Conservation (phyloP, 306 rosid genomes). For the Prunus dulcis region DNA sequence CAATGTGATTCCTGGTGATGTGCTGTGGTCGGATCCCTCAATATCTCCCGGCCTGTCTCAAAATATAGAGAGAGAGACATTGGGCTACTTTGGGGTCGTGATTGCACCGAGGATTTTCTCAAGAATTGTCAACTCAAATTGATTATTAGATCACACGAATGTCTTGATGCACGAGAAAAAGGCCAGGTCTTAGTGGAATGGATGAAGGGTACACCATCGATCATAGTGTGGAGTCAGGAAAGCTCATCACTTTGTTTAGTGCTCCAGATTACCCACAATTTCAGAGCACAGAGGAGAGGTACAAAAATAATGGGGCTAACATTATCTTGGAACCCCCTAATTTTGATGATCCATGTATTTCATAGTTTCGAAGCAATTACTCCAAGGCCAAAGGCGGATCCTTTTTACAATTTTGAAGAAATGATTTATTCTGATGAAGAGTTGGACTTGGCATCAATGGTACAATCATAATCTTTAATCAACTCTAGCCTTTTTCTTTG, state of each 20-base stretch:
- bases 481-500: too few relatives aligned
- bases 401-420: slow-evolving; percentile 68
- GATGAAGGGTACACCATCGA: slow-evolving; percentile 78
- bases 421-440: slow-evolving; percentile 81
- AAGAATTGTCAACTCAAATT: slow-evolving; percentile 56
- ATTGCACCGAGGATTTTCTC: slow-evolving; percentile 80
- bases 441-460: slow-evolving; percentile 49
- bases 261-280: slow-evolving; percentile 96
- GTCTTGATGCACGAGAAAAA: slow-evolving; percentile 91
- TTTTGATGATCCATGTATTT: slow-evolving; percentile 69
- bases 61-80: slow-evolving; percentile 72
- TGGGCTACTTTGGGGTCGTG: slow-evolving; percentile 91
- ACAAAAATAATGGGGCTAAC: slow-evolving; percentile 80
- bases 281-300: slow-evolving; percentile 74
- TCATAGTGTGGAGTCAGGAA: slow-evolving; percentile 82
- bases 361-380: slow-evolving; percentile 66
- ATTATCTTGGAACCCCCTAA: slow-evolving; percentile 67
- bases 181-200: slow-evolving; percentile 81
- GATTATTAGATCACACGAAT: slow-evolving; percentile 90
- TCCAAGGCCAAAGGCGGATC: slow-evolving; percentile 74
- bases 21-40: slow-evolving; percentile 94
- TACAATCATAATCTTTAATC: too few relatives aligned
- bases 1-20: slow-evolving; percentile 86
- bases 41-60: slow-evolving; percentile 67
- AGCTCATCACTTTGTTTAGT: slow-evolving; percentile 76